Evolutionary conservation across 441 rosid species (phyloP), one percentile per base, ranked within the genome.

Genomic region (Omphalea diandra): DNA sequence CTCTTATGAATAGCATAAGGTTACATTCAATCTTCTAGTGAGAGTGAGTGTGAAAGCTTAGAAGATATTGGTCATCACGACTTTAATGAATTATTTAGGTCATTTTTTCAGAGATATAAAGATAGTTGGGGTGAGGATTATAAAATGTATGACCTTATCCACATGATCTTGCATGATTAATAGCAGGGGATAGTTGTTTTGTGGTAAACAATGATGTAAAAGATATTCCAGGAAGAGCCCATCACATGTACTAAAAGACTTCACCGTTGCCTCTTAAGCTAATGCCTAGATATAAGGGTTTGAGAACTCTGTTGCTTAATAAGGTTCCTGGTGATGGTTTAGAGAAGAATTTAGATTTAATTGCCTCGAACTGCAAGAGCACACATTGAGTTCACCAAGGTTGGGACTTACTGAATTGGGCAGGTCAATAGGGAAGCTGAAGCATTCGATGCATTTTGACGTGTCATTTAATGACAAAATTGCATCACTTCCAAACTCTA

Each of bases 81-180:
- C 26, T 68, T n/a, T n/a, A n/a, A n/a, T n/a, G n/a, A n/a, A n/a
- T n/a, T n/a, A n/a, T n/a, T n/a, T n/a, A n/a, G n/a, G n/a, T n/a
- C n/a, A n/a, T n/a, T n/a, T n/a, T n/a, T n/a, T n/a, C n/a, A n/a
- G 71, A 26, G 50, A 56, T 9, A 20, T 3, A 35, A 3, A 3
- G 40, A 14, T 32, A 64, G 17, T 1, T 66, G 38, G 63, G 35
- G 27, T n/a, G 43, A 62, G 9, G 1, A 5, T 26, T 72, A 74
- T 41, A 78, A 70, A 59, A 73, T 78, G 80, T 82, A 78, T 47
- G 76, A 77, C 40, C 53, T 73, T 8, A 70, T 81, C 36, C 74
- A n/a, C n/a, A 73, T 73, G 84, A 78, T 38, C 75, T 81, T 29
- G 77, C 82, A 8, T 8, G 9, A 8, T 8, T 11, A 40, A 40